A percentile compares a stretch with the other conserved stretches of the same genome.
Conservation (phyloP, 164 flowering plant species). For the Hamamelis virginiana region DNA sequence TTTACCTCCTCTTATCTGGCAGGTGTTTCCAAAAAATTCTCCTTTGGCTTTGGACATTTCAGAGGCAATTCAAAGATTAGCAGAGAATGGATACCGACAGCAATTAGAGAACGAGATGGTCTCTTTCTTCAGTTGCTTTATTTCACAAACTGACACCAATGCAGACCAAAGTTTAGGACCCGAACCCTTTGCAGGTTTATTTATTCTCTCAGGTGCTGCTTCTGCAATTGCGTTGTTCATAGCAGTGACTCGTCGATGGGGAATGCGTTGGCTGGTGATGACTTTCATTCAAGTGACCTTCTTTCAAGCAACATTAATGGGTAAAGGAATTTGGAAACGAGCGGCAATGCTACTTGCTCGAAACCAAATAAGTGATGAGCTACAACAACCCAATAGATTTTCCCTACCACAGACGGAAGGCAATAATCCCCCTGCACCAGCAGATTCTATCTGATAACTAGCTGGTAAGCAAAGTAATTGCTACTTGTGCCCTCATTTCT, state of each 20-base stretch:
- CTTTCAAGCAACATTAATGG: background rate
- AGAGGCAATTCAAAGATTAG: constrained; percentile 2
- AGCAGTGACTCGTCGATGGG: background rate
- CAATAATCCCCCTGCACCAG: background rate
- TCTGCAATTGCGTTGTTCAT: background rate
- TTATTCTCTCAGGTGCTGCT: background rate
- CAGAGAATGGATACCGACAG: background rate
- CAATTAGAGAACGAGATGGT: constrained; percentile 3
- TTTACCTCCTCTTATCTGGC: too few species aligned
- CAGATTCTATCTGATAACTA: background rate
- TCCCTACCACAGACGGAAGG: background rate
- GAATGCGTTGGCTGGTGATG: too few species aligned
- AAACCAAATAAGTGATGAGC: background rate
- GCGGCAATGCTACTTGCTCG: background rate
- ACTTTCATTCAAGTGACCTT: too few species aligned
- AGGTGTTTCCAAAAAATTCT: constrained; percentile 10
- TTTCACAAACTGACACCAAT: background rate
- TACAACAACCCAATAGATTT: background rate
- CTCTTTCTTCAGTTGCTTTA: background rate
- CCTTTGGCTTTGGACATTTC: constrained; percentile 4
- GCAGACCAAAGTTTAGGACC: background rate
- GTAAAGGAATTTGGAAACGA: background rate
- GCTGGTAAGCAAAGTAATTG: background rate
- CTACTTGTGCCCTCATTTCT: too few species aligned
- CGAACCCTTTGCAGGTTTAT: background rate